A percentile compares a stretch with the other conserved stretches of the same genome.
phyloP scores from a whole-genome alignment of 108 stramenopile species.

The Hondaea fermentalgiana region DNA sequence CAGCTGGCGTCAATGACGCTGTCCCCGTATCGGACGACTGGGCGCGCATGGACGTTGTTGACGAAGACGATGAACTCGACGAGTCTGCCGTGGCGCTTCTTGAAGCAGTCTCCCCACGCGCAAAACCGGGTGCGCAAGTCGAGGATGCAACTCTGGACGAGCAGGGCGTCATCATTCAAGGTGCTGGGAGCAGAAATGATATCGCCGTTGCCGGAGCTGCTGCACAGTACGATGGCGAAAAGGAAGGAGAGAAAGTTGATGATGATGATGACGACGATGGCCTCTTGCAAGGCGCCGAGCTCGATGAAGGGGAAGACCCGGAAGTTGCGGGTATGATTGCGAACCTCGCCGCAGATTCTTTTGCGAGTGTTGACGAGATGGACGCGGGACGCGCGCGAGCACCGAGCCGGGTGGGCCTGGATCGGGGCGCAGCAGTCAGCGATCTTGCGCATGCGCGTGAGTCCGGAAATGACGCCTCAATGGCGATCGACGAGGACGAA shows the following conservation, averaged over 20 bases:
- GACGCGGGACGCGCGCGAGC: not conserved
- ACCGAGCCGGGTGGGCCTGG: not conserved
- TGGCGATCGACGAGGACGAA: not conserved
- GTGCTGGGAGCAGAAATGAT: no score
- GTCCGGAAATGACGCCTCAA: no score
- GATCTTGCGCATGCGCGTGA: no score
- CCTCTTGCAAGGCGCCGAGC: no score
- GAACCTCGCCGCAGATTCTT: not conserved
- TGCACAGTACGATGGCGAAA: no score
- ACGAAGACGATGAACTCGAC: not conserved
- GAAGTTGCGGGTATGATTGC: slow-evolving; percentile 2
- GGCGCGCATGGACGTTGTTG: not conserved
- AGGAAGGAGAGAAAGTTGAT: not conserved
- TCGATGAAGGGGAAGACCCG: not conserved
- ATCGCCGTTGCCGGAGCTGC: no score
- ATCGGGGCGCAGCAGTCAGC: not conserved
- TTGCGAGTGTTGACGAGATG: not conserved
- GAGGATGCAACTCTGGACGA: no score
- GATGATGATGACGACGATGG: no score
- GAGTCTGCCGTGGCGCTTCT: not conserved
- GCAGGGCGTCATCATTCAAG: no score
- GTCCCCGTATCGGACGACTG: not conserved
- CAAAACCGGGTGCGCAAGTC: no score
- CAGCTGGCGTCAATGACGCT: not conserved
- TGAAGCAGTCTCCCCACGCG: not conserved